A percentile compares a stretch with the other conserved stretches of the same genome.
Evolutionary conservation across 768 basidiomycete genomes (phyloP).

Genomic region (Macrolepiota fuliginosa): DNA sequence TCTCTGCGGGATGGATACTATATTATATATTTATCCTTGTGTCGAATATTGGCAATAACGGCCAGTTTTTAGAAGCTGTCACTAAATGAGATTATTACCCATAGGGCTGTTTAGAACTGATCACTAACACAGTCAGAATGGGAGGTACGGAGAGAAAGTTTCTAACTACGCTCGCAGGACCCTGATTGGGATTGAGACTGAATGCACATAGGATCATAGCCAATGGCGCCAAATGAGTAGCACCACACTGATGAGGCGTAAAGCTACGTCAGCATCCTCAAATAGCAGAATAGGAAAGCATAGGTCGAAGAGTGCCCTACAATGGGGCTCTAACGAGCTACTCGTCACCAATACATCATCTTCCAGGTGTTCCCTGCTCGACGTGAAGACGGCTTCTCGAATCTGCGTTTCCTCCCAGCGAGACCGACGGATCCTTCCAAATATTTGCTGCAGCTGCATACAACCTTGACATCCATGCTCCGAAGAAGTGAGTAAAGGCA

Average conservation of each 20-base stretch:
- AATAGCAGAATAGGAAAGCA: constrained; percentile 63
- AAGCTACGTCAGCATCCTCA: constrained; percentile 50
- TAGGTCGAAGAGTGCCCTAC: constrained; percentile 74
- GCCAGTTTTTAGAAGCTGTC: constrained; percentile 56
- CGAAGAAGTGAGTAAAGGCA: constrained; percentile 51
- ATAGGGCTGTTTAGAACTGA: constrained; percentile 55
- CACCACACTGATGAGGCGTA: constrained; percentile 56
- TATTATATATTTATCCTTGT: neutral
- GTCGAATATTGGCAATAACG: constrained; percentile 30
- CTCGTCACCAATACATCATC: constrained; percentile 62
- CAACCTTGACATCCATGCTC: constrained; percentile 53
- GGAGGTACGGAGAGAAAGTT: neutral
- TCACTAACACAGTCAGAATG: too few relatives aligned
- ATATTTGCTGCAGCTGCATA: constrained; percentile 39
- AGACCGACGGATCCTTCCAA: constrained; percentile 22
- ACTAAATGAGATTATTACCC: constrained; percentile 56
- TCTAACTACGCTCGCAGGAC: constrained; percentile 37
- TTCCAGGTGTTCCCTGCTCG: constrained; percentile 47
- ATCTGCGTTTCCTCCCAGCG: constrained; percentile 36
- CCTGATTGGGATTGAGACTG: constrained; percentile 45
- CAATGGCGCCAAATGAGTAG: constrained; percentile 10
- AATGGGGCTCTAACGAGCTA: constrained; percentile 24
- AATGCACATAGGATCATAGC: constrained; percentile 61
- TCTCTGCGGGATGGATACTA: constrained; percentile 17
- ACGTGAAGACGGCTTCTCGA: constrained; percentile 57